Percentiles rank a stretch among this genome's conserved stretches.
phyloP scores from a whole-genome alignment of 106 monocot species.

The Acorus gramineus region DNA sequence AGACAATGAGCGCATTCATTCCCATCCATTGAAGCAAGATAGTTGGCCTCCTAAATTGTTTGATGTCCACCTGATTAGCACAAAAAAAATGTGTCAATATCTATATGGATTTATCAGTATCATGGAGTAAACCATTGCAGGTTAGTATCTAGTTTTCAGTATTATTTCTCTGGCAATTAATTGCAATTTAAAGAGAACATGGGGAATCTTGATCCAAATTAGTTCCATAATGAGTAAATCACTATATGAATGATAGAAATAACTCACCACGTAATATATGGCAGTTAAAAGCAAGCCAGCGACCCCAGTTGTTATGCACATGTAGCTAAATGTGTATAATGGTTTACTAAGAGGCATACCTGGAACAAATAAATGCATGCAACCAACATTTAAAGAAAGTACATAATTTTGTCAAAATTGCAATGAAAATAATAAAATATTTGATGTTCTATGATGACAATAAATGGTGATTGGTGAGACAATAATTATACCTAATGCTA shows the following conservation, averaged over 20 bases:
- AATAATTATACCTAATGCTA: conserved; percentile 41
- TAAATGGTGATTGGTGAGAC: no score
- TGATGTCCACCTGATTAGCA: conserved; percentile 63
- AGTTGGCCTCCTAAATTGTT: conserved; percentile 41
- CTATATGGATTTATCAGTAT: no score
- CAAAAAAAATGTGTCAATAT: neutral
- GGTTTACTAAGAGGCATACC: conserved; percentile 97
- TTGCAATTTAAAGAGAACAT: no score
- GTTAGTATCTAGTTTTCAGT: no score
- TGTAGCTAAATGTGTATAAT: conserved; percentile 84
- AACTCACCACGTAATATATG: conserved; percentile 67
- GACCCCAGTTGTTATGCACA: conserved; percentile 62
- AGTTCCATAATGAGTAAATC: no score
- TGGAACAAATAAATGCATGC: conserved; percentile 16
- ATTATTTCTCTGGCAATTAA: no score
- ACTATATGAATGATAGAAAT: no score
- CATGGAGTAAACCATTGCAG: no score
- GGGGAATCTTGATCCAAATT: no score
- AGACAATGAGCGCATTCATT: conserved; percentile 92
- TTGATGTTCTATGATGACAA: no score
- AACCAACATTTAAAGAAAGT: neutral
- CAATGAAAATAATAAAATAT: no score
- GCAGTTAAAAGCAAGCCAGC: conserved; percentile 56
- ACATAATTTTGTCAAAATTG: neutral
- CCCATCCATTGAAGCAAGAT: conserved; percentile 94